phyloP scores from a whole-genome alignment of 2,329 filamentous ascomycete genomes.

The Cryphonectria japonica region DNA sequence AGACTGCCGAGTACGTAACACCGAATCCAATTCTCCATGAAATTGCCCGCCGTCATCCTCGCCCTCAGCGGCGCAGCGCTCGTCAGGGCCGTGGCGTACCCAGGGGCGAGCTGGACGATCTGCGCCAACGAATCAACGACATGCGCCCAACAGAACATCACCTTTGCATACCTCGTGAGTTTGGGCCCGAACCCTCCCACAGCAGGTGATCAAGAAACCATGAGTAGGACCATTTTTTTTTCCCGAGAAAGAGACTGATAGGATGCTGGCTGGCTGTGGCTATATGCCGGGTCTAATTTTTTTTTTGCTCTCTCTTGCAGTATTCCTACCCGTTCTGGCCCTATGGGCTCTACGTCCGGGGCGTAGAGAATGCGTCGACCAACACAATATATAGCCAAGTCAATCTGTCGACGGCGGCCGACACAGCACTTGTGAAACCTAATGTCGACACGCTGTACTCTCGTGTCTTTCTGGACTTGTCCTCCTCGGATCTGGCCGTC shows the following conservation, averaged over 20 bases:
- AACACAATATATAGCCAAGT: slow-evolving; percentile 12
- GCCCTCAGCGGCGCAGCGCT: neutral
- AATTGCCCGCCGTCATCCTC: neutral
- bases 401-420: slow-evolving; percentile 17
- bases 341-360: slow-evolving; percentile 6
- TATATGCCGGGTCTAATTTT: neutral
- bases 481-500: slow-evolving; percentile 33
- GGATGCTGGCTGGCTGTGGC: neutral
- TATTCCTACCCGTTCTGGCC: slow-evolving; percentile 18
- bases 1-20: no score
- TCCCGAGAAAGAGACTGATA: neutral
- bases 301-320: neutral
- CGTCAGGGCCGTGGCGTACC: slow-evolving; percentile 4
- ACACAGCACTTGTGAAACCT: slow-evolving; percentile 30
- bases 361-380: slow-evolving; percentile 3
- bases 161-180: slow-evolving; percentile 18
- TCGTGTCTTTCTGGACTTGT: slow-evolving; percentile 34
- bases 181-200: no score
- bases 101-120: slow-evolving; percentile 8
- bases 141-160: slow-evolving; percentile 14
- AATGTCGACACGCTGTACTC: slow-evolving; percentile 39
- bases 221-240: no score
- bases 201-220: no score
- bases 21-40: neutral
- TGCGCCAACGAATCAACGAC: slow-evolving; percentile 10